phyloP scores from a whole-genome alignment of 352 stramenopile genomes.

The Globisporangium emineosum region DNA sequence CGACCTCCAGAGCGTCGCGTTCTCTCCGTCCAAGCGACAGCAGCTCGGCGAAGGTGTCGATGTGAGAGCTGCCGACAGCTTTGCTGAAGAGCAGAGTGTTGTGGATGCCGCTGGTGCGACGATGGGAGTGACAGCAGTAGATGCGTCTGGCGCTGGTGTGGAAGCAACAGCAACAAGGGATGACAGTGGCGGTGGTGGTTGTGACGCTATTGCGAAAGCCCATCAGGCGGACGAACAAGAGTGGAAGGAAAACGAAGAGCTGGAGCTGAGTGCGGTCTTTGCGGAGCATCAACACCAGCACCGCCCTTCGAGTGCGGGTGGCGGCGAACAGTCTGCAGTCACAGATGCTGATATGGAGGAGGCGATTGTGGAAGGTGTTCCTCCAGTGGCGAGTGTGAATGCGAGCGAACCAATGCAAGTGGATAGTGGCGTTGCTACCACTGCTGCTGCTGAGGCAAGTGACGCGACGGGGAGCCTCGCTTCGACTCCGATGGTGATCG shows the following conservation, averaged over 20 bases:
- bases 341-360: neutral
- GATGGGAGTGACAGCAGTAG: neutral
- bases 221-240: neutral
- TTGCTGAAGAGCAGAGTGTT: neutral
- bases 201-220: neutral
- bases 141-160: neutral
- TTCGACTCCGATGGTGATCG: constrained; percentile 23
- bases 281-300: neutral
- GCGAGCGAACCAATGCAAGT: neutral
- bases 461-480: neutral
- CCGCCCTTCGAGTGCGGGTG: neutral
- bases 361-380: neutral
- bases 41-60: neutral
- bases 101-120: neutral
- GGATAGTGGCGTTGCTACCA: neutral
- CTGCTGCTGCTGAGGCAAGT: neutral
- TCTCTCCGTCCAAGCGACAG: constrained; percentile 6
- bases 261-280: neutral
- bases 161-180: neutral
- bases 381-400: neutral
- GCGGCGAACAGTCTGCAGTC: no score
- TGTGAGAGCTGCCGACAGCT: neutral
- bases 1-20: neutral
- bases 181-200: neutral
- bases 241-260: neutral